Evolutionary conservation across 2,329 filamentous ascomycete genomes (phyloP), one percentile per base, ranked within the genome.

Genomic region (Pyrenophora tritici-repentis): DNA sequence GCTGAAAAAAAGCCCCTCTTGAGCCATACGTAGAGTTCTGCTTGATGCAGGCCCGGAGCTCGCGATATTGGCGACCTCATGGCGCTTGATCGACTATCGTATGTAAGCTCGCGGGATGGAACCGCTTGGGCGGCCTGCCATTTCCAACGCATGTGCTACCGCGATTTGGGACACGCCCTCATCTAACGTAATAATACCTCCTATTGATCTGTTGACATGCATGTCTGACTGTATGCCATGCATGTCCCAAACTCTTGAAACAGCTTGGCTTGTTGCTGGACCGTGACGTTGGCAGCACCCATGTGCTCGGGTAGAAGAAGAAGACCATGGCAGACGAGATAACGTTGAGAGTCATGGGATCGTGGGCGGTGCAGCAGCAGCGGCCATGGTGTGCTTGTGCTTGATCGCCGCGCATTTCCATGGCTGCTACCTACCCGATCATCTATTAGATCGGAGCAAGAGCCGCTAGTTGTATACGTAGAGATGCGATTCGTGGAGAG

Each of bases 31-130:
- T 32, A 35, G 42, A 20, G 33, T 34, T 42, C 31, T 22, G 26
- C 20, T 49, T 35, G 40, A 49, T 41, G 45, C 26, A 36, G 35
- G 22, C 45, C 43, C 50, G 50, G 50, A 38, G 39, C 33, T 33
- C 35, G 35, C 45, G 29, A 42, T 42, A 6, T 31, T 18, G 38
- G 34, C 35, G 45, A 44, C 41, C 41, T 50, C 47, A 50, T 50
- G 34, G 34, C 39, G 47, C 40, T 50, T 26, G 26, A 22, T 29
- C 40, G 26, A 38, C 50, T 42, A 36, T 24, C 34, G 20, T 31
- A 43, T 16, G 44, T 37, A 56, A 50, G 51, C 46, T 57, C 52
- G 59, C 57, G 53, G 59, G 51, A 62, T 63, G 55, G 54, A 58
- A 44, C 57, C 59, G 57, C 53, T 61, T 62, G 59, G 57, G 50